Base-by-base conservation (phyloP, 1,139 yeast genomes). In the Kluyveromyces marxianus region DNA sequence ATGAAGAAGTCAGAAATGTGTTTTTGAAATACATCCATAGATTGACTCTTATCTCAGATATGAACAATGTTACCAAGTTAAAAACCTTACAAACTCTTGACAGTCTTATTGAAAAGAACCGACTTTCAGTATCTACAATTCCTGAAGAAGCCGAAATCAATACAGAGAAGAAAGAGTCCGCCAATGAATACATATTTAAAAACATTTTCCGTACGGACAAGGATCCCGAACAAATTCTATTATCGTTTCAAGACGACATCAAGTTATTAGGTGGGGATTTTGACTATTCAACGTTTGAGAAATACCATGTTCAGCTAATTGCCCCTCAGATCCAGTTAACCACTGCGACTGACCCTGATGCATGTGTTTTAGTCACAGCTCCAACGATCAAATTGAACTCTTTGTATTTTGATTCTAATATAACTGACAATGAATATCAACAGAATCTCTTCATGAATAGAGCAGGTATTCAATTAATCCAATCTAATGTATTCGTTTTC, bases 241-340 rank as follows among this genome's bases (percentile, higher is more conserved):
- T 27, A 3, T 40, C 38, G 35, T 81, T 83, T 57, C 81, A 83
- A 47, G 65, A 71, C 25, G 76, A 75, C 40, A 58, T 86, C 28
- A 71, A 76, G 27, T 64, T 68, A 31, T 65, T 75, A 1, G 53
- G 55, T 1, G 54, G 54, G 8, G 57, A 66, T 2, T 66, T 67
- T 5, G 64, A 68, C 42, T 76, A 78, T 48, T 63, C 60, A n/a
- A 69, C 79, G 4, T 74, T 74, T 24, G 87, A 83, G 52, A 79
- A 83, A 44, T 86, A 79, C 57, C 64, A 81, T 51, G 72, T 90
- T 40, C 86, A 86, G 49, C 72, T 90, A 35, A 71, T 87, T 8
- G 77, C 90, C 1, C 97, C 98, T 0, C 97, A 92, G 60, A 78
- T 92, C 44, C 95, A 90, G 60, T 64, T 90, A 25, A 81, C 83